phyloP scores from a whole-genome alignment of 2,329 filamentous ascomycete species.

The Magnaporthales sp. region DNA sequence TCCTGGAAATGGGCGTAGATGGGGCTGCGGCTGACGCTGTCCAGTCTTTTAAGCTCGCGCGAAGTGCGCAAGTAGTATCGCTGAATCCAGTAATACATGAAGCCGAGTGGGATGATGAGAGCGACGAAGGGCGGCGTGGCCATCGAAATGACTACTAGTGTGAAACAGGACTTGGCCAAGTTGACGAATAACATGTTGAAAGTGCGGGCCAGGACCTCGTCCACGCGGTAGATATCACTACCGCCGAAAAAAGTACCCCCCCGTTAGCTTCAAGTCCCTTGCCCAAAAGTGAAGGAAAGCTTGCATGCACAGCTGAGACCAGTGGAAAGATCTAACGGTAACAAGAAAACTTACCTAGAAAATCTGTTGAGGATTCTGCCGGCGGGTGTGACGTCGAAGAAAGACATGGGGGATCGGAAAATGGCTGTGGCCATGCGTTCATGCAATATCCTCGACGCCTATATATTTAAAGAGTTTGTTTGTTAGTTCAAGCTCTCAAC shows the following conservation, averaged over 20 bases:
- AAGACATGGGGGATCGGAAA: conserved; percentile 96
- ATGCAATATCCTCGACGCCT: conserved; percentile 92
- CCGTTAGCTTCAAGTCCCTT: conserved; percentile 8
- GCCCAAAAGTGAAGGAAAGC: neutral
- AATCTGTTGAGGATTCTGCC: conserved; percentile 97
- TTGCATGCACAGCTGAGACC: neutral
- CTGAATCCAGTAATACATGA: conserved; percentile 86
- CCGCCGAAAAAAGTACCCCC: neutral
- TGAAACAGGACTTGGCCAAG: conserved; percentile 67
- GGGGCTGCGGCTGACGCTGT: conserved; percentile 90
- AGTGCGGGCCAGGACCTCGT: conserved; percentile 88
- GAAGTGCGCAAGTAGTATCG: conserved; percentile 95
- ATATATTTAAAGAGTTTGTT: neutral
- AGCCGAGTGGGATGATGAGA: conserved; percentile 71
- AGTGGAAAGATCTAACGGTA: neutral
- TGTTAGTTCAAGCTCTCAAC: neutral
- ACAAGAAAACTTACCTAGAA: conserved; percentile 56
- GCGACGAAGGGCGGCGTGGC: conserved; percentile 73
- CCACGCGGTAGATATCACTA: conserved; percentile 71
- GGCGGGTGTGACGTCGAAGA: conserved; percentile 94
- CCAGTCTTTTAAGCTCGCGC: conserved; percentile 88
- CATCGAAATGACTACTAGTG: conserved; percentile 73
- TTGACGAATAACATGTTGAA: conserved; percentile 96
- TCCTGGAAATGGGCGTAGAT: conserved; percentile 99
- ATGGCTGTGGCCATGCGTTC: conserved; percentile 96